Base-by-base conservation (phyloP, 2,329 filamentous ascomycete genomes). In the Macrophomina phaseolina region DNA sequence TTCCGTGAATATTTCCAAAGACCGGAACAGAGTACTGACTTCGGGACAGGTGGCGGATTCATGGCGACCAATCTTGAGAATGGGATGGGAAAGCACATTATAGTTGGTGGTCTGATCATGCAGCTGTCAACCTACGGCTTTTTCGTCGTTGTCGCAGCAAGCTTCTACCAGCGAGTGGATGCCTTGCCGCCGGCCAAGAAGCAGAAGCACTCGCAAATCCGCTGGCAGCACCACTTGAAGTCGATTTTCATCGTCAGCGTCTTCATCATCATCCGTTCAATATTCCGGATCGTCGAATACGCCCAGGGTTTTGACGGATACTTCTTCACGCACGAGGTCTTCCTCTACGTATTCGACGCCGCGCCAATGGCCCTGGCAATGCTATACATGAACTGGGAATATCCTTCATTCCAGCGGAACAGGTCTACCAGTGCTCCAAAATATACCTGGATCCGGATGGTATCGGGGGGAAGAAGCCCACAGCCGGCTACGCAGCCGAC, bases 111-210 rank as follows among this genome's bases (percentile, higher is more conserved):
- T 2, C 77, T 86, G 5, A 76, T 81, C 18, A 72, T 86, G 40
- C 84, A 87, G 68, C 76, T 86, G 66, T 56, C 79, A 62, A 82
- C 83, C 70, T 86, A 86, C 72, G 74, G 78, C 14, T 78, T 84
- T 64, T 86, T 86, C 76, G 78, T 82, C 67, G 69, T 77, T 67
- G 49, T 75, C 61, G 67, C 70, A 8, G 72, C 71, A 2, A 52
- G 75, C 61, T 78, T 75, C 68, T 69, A 77, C 58, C 38, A 68
- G 0, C 69, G 75, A 12, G 63, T 76, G 60, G 38, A 52, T 12
- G 36, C 49, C 16, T 52, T 58, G 7, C 73, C 74, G 1, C 73
- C 71, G 2, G 49, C 38, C 14, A 42, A 60, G 18, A 42, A 30
- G 55, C 55, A 60, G 38, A 60, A 30, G 14, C 55, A 55, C 1